Conservation (phyloP, 2,329 filamentous ascomycete genomes). For the Ceratocystis eucalypticola region DNA sequence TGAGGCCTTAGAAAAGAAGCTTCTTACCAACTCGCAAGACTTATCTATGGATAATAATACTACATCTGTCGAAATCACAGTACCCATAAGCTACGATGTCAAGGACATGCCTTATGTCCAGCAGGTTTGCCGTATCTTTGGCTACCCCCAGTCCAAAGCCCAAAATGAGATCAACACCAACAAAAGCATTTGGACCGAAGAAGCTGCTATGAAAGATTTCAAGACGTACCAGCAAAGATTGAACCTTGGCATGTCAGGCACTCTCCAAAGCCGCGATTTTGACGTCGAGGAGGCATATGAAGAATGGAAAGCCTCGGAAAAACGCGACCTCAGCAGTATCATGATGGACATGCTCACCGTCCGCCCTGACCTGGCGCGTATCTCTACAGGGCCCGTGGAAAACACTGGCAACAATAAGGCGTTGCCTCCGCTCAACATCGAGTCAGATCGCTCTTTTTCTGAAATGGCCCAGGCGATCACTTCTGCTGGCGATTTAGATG, state of each 20-base stretch:
- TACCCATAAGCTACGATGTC: constrained; percentile 78
- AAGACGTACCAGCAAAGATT: constrained; percentile 88
- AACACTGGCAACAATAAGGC: constrained; percentile 27
- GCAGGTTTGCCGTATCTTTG: constrained; percentile 75
- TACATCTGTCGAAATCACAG: constrained; percentile 63
- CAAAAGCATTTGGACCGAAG: constrained; percentile 74
- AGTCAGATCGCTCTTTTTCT: constrained; percentile 38
- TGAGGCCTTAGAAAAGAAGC: constrained; percentile 75
- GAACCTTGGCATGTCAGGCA: constrained; percentile 63
- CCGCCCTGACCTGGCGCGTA: constrained; percentile 73
- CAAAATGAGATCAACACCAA: constrained; percentile 80
- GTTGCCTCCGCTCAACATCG: constrained; percentile 28
- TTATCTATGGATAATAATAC: constrained; percentile 38
- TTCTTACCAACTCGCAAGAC: constrained; percentile 88
- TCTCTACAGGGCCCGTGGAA: constrained; percentile 45
- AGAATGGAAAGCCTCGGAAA: constrained; percentile 82
- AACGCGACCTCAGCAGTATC: constrained; percentile 77
- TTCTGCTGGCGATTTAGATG: constrained; percentile 30
- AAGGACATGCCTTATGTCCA: constrained; percentile 95
- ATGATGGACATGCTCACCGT: constrained; percentile 81
- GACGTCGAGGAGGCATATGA: constrained; percentile 79
- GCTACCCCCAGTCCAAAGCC: constrained; percentile 60
- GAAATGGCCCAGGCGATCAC: constrained; percentile 40
- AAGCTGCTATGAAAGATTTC: constrained; percentile 76
- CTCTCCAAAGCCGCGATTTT: constrained; percentile 74